These are phyloP conservation scores for Pseudoneurospora amorphoporcata DNA, from an alignment of 495 filamentous ascomycete genomes.

Conservation along the genomic window DNA sequence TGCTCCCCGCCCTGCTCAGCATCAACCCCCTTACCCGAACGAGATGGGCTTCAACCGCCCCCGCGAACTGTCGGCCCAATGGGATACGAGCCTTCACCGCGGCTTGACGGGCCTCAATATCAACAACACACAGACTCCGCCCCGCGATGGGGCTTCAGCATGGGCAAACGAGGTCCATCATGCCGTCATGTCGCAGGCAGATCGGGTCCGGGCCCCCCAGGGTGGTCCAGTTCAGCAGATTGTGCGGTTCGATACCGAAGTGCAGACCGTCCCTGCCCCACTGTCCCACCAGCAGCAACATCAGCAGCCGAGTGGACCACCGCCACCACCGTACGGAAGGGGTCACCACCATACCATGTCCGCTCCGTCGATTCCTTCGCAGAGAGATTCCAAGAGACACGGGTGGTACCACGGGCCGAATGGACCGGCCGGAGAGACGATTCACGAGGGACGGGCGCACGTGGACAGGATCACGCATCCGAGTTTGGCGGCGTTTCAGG, in stretches of 20 bases:
- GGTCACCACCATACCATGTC: slow-evolving; percentile 42
- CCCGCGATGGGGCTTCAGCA: slow-evolving; percentile 42
- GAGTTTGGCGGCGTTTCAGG: slow-evolving; percentile 34
- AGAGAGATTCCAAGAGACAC: slow-evolving; percentile 52
- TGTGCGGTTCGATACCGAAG: slow-evolving; percentile 37
- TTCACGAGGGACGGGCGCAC: slow-evolving; percentile 27
- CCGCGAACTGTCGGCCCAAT: slow-evolving; percentile 48
- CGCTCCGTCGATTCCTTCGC: slow-evolving; percentile 37
- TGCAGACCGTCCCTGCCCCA: slow-evolving; percentile 4
- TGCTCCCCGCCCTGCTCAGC: slow-evolving; percentile 27
- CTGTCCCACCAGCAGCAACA: neutral
- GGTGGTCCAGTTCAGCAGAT: slow-evolving; percentile 19
- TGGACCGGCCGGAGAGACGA: slow-evolving; percentile 23
- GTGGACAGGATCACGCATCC: slow-evolving; percentile 41
- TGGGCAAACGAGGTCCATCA: slow-evolving; percentile 42
- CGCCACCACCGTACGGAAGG: slow-evolving; percentile 3
- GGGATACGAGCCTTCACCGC: slow-evolving; percentile 67
- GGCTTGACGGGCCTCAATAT: slow-evolving; percentile 68
- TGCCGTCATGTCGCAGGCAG: slow-evolving; percentile 38
- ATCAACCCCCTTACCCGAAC: slow-evolving; percentile 28
- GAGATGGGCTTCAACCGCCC: slow-evolving; percentile 48
- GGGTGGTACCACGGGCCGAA: slow-evolving; percentile 60
- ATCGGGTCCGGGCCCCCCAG: slow-evolving; percentile 23
- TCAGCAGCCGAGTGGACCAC: neutral
- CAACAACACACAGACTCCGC: slow-evolving; percentile 28